A percentile compares a stretch with the other conserved stretches of the same genome.
Conservation (phyloP, 148 eudicot species). For the Polygonum maritimum region DNA sequence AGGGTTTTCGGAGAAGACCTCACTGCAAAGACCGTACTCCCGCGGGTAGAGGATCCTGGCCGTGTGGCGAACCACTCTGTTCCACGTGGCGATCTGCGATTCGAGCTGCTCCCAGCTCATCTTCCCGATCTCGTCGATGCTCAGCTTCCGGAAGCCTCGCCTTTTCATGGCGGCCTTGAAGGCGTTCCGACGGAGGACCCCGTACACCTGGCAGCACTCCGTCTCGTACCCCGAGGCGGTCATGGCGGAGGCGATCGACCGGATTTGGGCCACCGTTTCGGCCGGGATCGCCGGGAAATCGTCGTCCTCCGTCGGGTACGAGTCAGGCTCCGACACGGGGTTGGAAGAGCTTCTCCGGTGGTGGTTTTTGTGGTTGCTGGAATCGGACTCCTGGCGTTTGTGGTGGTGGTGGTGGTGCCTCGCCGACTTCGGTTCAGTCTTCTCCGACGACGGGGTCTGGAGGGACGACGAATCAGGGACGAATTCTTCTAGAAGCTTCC, state of each 20-base stretch:
- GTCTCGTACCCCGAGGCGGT: conserved; percentile 27
- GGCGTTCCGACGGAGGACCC: conserved; percentile 21
- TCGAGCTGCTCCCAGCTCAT: conserved; percentile 41
- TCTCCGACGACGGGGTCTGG: neutral
- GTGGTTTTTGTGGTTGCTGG: neutral
- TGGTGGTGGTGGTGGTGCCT: neutral
- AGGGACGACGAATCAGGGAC: neutral
- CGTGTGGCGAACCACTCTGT: conserved; percentile 23
- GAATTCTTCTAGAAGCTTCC: conserved; percentile 23
- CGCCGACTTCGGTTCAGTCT: neutral
- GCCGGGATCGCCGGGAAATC: conserved; percentile 22
- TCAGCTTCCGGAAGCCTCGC: conserved; percentile 25
- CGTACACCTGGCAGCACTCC: conserved; percentile 29
- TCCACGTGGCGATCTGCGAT: conserved; percentile 25
- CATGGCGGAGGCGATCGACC: conserved; percentile 23
- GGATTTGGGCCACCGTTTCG: conserved; percentile 17
- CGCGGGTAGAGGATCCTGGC: conserved; percentile 27
- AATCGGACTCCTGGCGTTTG: neutral
- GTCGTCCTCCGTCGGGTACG: conserved; percentile 2
- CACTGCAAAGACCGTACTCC: conserved; percentile 20
- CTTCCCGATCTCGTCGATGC: conserved; percentile 29
- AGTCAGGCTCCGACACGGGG: neutral
- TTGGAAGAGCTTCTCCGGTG: neutral
- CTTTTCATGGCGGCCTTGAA: conserved; percentile 26
- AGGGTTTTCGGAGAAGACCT: conserved; percentile 21